phyloP scores from a whole-genome alignment of 441 rosid species.

The Corymbia citriodora region DNA sequence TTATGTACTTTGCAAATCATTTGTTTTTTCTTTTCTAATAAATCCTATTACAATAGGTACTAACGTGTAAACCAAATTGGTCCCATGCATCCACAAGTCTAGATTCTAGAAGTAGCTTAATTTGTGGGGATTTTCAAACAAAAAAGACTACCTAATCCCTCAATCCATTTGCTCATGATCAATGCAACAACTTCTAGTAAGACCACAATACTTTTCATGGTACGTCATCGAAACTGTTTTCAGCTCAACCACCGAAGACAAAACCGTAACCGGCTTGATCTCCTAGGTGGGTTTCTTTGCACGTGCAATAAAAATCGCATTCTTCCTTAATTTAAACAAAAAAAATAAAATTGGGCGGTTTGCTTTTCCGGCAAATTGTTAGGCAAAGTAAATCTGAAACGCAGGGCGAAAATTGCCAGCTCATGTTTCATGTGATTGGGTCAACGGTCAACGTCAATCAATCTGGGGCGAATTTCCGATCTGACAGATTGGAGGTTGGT shows the following conservation, averaged over 20 bases:
- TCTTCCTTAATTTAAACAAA: not conserved
- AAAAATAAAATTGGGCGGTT: not conserved
- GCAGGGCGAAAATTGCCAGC: not conserved
- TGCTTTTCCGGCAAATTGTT: not conserved
- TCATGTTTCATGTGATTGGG: not conserved
- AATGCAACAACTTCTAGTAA: not conserved
- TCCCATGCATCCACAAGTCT: not conserved
- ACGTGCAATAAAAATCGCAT: not conserved
- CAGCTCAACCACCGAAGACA: not conserved
- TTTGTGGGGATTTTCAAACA: not conserved
- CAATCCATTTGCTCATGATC: not conserved
- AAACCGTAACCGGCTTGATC: not conserved
- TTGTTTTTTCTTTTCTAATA: not conserved
- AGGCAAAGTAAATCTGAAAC: not conserved
- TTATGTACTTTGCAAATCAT: not conserved
- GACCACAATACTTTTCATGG: not conserved
- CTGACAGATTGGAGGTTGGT: not conserved
- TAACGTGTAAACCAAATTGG: accelerated
- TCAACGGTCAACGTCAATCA: not conserved
- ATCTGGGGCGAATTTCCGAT: not conserved
- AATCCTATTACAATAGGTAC: not conserved
- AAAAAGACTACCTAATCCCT: not conserved
- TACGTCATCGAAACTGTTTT: not conserved
- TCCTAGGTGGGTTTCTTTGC: not conserved
- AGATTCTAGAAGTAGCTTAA: not conserved